A percentile compares a stretch with the other conserved stretches of the same genome.
These are phyloP conservation scores for Diaporthe destruens DNA, from an alignment of 2,329 filamentous ascomycete species.

Conservation along the genomic window DNA sequence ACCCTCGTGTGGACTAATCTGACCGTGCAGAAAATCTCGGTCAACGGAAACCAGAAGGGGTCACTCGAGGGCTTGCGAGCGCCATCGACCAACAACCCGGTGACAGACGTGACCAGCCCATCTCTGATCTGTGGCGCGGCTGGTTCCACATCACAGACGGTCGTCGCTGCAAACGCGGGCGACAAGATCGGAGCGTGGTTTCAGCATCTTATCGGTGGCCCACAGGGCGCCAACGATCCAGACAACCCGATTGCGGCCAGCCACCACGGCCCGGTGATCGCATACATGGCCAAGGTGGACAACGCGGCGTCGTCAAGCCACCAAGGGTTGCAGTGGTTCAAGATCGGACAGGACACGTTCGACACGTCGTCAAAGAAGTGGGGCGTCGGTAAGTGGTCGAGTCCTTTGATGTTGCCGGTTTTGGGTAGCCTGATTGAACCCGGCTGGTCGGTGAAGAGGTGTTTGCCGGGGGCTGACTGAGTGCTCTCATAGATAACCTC, in stretches of 20 bases:
- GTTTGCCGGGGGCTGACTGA: background rate
- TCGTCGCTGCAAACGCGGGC: constrained; percentile 64
- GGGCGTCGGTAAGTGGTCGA: constrained; percentile 53
- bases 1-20: background rate
- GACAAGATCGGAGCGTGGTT: constrained; percentile 65
- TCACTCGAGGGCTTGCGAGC: constrained; percentile 60
- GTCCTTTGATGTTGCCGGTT: background rate
- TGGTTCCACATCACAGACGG: constrained; percentile 54
- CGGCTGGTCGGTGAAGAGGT: background rate
- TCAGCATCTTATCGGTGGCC: constrained; percentile 67
- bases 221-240: constrained; percentile 61
- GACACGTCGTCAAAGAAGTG: constrained; percentile 58
- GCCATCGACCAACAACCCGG: constrained; percentile 65
- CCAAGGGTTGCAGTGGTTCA: constrained; percentile 64
- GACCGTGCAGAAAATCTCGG: constrained; percentile 55
- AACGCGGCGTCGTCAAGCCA: constrained; percentile 60
- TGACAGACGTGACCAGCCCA: constrained; percentile 61
- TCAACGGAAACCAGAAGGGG: constrained; percentile 60
- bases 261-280: constrained; percentile 67
- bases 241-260: constrained; percentile 67
- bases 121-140: constrained; percentile 64
- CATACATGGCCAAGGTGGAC: constrained; percentile 66
- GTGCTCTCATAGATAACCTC: constrained; percentile 52
- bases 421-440: too few species aligned
- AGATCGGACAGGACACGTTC: constrained; percentile 65